Base-by-base conservation (phyloP, 2,329 filamentous ascomycete species). In the Arthroderma sp. region DNA sequence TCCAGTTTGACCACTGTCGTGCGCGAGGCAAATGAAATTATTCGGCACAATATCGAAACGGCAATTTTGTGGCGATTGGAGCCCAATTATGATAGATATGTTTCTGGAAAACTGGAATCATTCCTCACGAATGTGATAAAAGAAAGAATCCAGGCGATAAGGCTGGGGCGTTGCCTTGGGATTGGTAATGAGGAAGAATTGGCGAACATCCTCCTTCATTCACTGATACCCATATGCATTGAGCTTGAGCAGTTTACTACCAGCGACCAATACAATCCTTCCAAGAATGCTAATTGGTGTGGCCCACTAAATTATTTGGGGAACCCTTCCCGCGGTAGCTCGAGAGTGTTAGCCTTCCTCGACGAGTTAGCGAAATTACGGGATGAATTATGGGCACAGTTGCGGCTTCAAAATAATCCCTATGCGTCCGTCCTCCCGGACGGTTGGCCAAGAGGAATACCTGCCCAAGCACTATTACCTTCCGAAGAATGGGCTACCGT, bases 401-500 rank as follows among this genome's bases (percentile, higher is more conserved):
- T 34, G 32, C 47, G 50, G 7, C 10, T 33, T 32, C 29, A 43
- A 29, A 36, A 36, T 15, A 40, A 47, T 7, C 47, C 50, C n/a
- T 22, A 38, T 29, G 27, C 46, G 28, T 28, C 43, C 5, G 11
- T 30, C 7, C 36, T 50, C 31, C 34, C 27, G 5, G 10, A 15
- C 4, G 46, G 46, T 1, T 50, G 44, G 38, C 50, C 50, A 22
- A 48, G 43, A 36, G 50, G 50, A 3, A 34, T 52, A 39, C 46
- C 50, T 8, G 40, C 49, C 8, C 50, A 52, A 31, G 29, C 39
- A 11, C 43, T 52, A 10, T 7, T 50, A 5, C 44, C 46, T 3
- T 40, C 29, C 22, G 27, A 38, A 9, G n/a, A 29, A 31, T 52
- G 46, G 50, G 28, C 45, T 6, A 30, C 33, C 7, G 40, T 42